A percentile compares a stretch with the other conserved stretches of the same genome.
Conservation (phyloP, 2,329 filamentous ascomycete genomes). For the Aspergillus brasiliensis region DNA sequence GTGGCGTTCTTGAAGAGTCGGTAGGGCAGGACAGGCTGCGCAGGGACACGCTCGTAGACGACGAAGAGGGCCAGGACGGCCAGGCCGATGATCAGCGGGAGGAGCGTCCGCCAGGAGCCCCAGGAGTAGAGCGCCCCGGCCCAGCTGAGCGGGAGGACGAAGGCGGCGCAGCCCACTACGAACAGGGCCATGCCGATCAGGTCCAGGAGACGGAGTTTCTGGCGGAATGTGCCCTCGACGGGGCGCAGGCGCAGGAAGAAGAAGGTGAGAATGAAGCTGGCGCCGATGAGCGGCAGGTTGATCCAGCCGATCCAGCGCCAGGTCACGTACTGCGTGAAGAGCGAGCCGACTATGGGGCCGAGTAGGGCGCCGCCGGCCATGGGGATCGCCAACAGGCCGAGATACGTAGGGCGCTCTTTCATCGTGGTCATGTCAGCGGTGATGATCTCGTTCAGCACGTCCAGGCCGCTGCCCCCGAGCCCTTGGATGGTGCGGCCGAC, state of each 20-base stretch:
- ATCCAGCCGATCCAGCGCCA: slow-evolving; percentile 68
- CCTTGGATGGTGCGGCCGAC: slow-evolving; percentile 7
- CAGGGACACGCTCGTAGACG: slow-evolving; percentile 55
- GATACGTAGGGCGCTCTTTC: slow-evolving; percentile 52
- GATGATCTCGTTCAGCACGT: background rate
- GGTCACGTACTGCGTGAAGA: slow-evolving; percentile 23
- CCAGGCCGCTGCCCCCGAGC: slow-evolving; percentile 1
- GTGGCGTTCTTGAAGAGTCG: slow-evolving; percentile 46
- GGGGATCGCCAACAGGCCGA: slow-evolving; percentile 66
- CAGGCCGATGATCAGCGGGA: slow-evolving; percentile 60
- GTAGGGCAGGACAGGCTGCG: slow-evolving; percentile 51
- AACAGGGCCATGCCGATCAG: slow-evolving; percentile 64
- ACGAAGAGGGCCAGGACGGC: slow-evolving; percentile 54
- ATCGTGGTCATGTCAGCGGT: slow-evolving; percentile 49
- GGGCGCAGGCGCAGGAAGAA: slow-evolving; percentile 56
- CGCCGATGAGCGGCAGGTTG: slow-evolving; percentile 57
- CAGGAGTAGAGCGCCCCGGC: slow-evolving; percentile 66
- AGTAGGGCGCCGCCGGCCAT: slow-evolving; percentile 65
- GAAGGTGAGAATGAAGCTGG: slow-evolving; percentile 33
- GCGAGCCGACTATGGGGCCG: slow-evolving; percentile 31
- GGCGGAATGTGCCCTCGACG: slow-evolving; percentile 46
- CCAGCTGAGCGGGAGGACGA: slow-evolving; percentile 63
- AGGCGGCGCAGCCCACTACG: slow-evolving; percentile 56
- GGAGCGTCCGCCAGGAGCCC: slow-evolving; percentile 60
- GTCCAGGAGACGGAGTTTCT: slow-evolving; percentile 59